phyloP scores from a whole-genome alignment of 2,329 filamentous ascomycete genomes.

The Fusarium annulatum region DNA sequence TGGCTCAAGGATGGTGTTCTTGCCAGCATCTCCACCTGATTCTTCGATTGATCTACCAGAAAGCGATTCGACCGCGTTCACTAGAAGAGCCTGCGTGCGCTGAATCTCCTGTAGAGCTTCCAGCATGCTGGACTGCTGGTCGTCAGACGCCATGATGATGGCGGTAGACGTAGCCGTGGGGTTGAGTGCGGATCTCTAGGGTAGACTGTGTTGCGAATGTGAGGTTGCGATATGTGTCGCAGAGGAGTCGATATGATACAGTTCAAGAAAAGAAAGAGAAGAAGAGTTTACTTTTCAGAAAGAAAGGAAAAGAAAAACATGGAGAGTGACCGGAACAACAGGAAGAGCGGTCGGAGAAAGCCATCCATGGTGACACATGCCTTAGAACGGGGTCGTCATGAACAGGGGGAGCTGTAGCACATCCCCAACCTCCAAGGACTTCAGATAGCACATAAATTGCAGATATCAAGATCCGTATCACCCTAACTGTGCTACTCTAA shows the following conservation, averaged over 20 bases:
- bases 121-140: constrained; percentile 40
- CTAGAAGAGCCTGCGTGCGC: constrained; percentile 54
- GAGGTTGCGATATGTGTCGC: not conserved
- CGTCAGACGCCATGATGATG: constrained; percentile 41
- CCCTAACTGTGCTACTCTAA: constrained; percentile 13
- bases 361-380: constrained; percentile 28
- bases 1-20: constrained; percentile 17
- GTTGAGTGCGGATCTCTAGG: constrained; percentile 17
- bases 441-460: constrained; percentile 37
- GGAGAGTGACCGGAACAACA: constrained; percentile 27
- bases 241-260: not conserved
- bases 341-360: constrained; percentile 38
- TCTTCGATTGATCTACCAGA: constrained; percentile 45
- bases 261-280: not conserved
- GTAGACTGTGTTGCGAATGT: constrained; percentile 3
- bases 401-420: constrained; percentile 27
- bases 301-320: constrained; percentile 12
- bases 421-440: constrained; percentile 17
- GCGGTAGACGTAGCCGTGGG: not conserved
- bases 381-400: constrained; percentile 20
- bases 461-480: constrained; percentile 28
- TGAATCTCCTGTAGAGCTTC: constrained; percentile 55
- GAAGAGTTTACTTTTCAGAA: not conserved
- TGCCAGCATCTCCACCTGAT: constrained; percentile 8
- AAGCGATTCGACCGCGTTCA: constrained; percentile 55